Percentiles rank a stretch among this genome's conserved stretches.
Conservation (phyloP, 2,329 filamentous ascomycete genomes). For the Orbilia oligospora region DNA sequence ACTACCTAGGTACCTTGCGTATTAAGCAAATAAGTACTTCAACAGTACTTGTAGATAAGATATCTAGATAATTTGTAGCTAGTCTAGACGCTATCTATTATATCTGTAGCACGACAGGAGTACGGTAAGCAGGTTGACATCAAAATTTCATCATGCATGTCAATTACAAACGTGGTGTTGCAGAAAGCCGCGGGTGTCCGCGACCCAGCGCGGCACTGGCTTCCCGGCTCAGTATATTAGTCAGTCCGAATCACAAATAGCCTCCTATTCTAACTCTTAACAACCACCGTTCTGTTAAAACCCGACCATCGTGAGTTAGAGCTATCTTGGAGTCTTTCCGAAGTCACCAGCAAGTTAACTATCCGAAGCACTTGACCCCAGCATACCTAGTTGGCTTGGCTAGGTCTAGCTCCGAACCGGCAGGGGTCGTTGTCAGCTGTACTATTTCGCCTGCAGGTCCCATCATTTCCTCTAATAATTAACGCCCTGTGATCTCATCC, state of each 20-base stretch:
- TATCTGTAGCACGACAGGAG: not conserved
- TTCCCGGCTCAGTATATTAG: not conserved
- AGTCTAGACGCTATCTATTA: not conserved
- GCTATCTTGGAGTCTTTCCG: slow-evolving; percentile 16
- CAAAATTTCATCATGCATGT: slow-evolving; percentile 12
- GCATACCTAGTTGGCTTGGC: not conserved
- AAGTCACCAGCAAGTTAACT: not conserved
- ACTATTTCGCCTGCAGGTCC: slow-evolving; percentile 49
- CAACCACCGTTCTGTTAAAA: not conserved
- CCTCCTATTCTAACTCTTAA: not conserved
- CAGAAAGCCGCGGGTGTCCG: slow-evolving; percentile 16
- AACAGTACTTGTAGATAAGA: not conserved
- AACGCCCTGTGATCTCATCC: slow-evolving; percentile 60
- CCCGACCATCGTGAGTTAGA: not conserved
- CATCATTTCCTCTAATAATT: slow-evolving; percentile 47
- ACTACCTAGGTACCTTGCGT: not conserved
- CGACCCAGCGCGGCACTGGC: slow-evolving; percentile 4
- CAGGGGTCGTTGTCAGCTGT: slow-evolving; percentile 58
- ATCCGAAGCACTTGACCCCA: not conserved
- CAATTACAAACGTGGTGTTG: slow-evolving; percentile 9
- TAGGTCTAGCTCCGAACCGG: slow-evolving; percentile 8
- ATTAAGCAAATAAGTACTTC: too few species aligned
- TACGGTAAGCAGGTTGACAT: not conserved
- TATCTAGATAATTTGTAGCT: not conserved
- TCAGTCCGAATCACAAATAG: not conserved